These are phyloP conservation scores for Theobroma grandiflorum DNA, from an alignment of 441 rosid species.

Conservation along the genomic window DNA sequence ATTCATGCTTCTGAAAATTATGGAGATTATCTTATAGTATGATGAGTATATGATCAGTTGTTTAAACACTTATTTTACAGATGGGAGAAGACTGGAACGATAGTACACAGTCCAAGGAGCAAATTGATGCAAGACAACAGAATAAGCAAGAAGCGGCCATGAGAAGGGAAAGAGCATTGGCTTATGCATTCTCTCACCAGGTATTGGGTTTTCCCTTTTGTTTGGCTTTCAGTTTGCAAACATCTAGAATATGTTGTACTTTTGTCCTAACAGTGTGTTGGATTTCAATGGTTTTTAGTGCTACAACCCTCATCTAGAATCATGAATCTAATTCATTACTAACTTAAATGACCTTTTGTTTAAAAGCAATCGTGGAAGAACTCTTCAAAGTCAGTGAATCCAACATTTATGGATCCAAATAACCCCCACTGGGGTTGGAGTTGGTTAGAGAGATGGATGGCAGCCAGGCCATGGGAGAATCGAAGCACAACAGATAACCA, in stretches of 20 bases:
- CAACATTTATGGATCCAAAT: constrained; percentile 81
- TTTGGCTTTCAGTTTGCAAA: neutral
- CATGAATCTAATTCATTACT: constrained; percentile 17
- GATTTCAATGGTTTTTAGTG: neutral
- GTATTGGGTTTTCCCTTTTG: constrained; percentile 37
- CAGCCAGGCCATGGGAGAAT: constrained; percentile 83
- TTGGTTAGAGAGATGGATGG: constrained; percentile 98
- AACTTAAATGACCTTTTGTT: constrained; percentile 23
- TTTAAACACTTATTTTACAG: constrained; percentile 39
- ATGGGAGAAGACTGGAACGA: constrained; percentile 73
- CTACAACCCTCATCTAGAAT: neutral
- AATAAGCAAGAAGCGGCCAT: constrained; percentile 79
- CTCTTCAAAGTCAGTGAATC: constrained; percentile 51
- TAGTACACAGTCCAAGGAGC: constrained; percentile 69
- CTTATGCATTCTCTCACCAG: constrained; percentile 95
- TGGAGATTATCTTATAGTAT: neutral
- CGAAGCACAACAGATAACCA: constrained; percentile 49
- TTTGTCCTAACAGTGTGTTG: neutral
- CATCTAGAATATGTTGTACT: neutral
- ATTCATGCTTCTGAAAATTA: neutral
- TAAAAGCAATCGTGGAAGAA: constrained; percentile 71
- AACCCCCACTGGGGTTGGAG: constrained; percentile 99
- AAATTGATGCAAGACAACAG: constrained; percentile 65
- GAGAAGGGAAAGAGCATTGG: constrained; percentile 94
- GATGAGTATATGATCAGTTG: neutral